Conservation (phyloP, 768 basidiomycete species). For the Lentinula sp. region DNA sequence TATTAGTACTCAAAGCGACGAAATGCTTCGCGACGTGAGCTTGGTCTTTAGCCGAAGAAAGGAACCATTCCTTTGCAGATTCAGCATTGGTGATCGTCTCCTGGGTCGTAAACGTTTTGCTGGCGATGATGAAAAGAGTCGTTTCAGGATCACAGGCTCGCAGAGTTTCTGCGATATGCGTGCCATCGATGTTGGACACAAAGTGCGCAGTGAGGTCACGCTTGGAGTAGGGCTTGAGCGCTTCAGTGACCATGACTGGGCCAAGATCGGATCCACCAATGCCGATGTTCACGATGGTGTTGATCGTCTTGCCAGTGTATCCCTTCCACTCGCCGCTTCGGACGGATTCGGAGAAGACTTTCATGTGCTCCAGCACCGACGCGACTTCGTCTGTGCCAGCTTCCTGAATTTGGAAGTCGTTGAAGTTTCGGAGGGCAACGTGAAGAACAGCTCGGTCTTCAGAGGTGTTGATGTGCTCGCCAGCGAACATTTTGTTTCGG, state of each 20-base stretch:
- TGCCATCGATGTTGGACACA: slow-evolving; percentile 97
- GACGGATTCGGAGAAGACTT: slow-evolving; percentile 79
- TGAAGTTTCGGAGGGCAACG: slow-evolving; percentile 80
- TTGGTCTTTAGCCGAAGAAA: slow-evolving; percentile 75
- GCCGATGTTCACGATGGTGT: slow-evolving; percentile 95
- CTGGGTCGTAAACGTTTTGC: slow-evolving; percentile 99
- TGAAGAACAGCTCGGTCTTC: slow-evolving; percentile 97
- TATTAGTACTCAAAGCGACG: slow-evolving; percentile 96
- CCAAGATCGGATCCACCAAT: slow-evolving; percentile 98
- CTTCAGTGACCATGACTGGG: slow-evolving; percentile 99
- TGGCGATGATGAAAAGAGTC: slow-evolving; percentile 97
- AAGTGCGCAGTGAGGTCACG: slow-evolving; percentile 85
- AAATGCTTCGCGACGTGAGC: slow-evolving; percentile 97
- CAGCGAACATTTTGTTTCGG: slow-evolving; percentile 91
- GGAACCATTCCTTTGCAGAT: slow-evolving; percentile 93
- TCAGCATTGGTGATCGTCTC: slow-evolving; percentile 99
- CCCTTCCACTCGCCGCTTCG: slow-evolving; percentile 91
- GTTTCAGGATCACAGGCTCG: slow-evolving; percentile 80
- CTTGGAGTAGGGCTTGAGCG: slow-evolving; percentile 88
- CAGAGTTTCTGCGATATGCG: slow-evolving; percentile 89
- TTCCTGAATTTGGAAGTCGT: slow-evolving; percentile 76
- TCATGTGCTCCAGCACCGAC: slow-evolving; percentile 85
- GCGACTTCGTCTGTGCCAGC: slow-evolving; percentile 77
- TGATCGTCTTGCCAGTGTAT: slow-evolving; percentile 93
- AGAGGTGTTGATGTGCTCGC: slow-evolving; percentile 97